Evolutionary conservation across 768 basidiomycete species (phyloP).

Genomic region (Phlebiopsis gigantea): DNA sequence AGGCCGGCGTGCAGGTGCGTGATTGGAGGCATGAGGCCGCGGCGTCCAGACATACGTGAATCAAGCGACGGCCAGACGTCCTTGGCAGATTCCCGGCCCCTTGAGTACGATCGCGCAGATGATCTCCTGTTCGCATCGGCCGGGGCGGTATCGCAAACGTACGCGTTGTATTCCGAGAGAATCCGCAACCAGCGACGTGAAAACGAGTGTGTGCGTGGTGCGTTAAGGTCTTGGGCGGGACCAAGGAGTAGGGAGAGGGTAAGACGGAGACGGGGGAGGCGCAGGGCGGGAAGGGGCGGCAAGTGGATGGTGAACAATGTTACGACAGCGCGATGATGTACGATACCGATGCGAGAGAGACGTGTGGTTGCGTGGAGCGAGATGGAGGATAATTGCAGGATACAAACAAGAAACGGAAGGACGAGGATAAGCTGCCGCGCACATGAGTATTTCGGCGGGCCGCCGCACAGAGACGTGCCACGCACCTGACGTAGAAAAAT

Average conservation of each 20-base stretch:
- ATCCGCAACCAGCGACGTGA: neutral
- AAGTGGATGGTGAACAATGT: neutral
- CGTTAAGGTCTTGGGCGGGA: neutral
- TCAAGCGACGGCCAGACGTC: no score
- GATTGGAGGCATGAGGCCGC: neutral
- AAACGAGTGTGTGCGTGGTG: neutral
- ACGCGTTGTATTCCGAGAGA: neutral
- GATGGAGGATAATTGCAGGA: slow-evolving; percentile 11
- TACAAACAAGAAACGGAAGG: slow-evolving; percentile 9
- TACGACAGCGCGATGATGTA: slow-evolving; percentile 8
- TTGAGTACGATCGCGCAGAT: neutral
- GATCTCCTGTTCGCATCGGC: neutral
- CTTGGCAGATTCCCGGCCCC: no score
- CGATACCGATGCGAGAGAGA: slow-evolving; percentile 12
- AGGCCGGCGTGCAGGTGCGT: neutral
- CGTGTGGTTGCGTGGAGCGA: neutral
- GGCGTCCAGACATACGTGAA: no score
- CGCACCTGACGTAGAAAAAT: slow-evolving; percentile 8
- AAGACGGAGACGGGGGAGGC: neutral
- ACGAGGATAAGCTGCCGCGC: neutral
- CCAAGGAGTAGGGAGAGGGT: neutral
- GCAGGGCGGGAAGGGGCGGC: neutral
- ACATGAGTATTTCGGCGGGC: neutral
- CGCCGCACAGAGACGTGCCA: neutral
- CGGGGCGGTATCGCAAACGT: neutral